Conservation (phyloP, 2,329 filamentous ascomycete species). For the Chalara sp. region DNA sequence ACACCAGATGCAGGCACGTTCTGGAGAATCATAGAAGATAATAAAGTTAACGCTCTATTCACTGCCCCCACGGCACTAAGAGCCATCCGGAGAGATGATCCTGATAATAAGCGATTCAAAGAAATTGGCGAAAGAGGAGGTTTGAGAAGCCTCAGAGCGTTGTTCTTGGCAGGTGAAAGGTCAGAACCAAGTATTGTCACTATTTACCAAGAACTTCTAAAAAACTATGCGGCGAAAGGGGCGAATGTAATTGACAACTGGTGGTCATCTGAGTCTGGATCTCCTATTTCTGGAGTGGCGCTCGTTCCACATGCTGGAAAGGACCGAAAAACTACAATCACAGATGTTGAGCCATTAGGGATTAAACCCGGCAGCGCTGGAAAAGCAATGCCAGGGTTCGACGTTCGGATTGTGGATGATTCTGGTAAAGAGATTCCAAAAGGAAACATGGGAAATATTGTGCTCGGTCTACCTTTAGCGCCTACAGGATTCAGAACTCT, state of each 20-base stretch:
- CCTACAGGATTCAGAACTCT: conserved; percentile 82
- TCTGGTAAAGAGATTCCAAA: conserved; percentile 62
- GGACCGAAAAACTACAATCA: conserved; percentile 35
- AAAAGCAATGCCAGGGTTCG: conserved; percentile 86
- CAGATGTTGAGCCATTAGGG: conserved; percentile 40
- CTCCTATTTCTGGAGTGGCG: conserved; percentile 60
- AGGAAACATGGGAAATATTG: conserved; percentile 85
- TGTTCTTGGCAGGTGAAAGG: conserved; percentile 85
- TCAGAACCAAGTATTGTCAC: conserved; percentile 81
- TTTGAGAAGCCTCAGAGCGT: conserved; percentile 60
- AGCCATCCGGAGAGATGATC: conserved; percentile 81
- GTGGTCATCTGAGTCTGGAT: conserved; percentile 68
- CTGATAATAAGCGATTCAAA: conserved; percentile 60
- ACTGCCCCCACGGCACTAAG: conserved; percentile 84
- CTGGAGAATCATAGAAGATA: conserved; percentile 80
- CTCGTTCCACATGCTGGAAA: conserved; percentile 55
- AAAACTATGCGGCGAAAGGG: conserved; percentile 55
- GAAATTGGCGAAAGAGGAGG: conserved; percentile 60
- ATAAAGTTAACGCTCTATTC: conserved; percentile 77
- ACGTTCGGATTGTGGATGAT: conserved; percentile 80
- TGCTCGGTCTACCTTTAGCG: conserved; percentile 73
- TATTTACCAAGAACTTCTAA: conserved; percentile 70
- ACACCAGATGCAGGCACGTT: conserved; percentile 83
- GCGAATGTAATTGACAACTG: conserved; percentile 64
- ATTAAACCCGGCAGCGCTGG: conserved; percentile 84